phyloP scores from a whole-genome alignment of 2,329 filamentous ascomycete species.

The Ramularia collo-cygni region DNA sequence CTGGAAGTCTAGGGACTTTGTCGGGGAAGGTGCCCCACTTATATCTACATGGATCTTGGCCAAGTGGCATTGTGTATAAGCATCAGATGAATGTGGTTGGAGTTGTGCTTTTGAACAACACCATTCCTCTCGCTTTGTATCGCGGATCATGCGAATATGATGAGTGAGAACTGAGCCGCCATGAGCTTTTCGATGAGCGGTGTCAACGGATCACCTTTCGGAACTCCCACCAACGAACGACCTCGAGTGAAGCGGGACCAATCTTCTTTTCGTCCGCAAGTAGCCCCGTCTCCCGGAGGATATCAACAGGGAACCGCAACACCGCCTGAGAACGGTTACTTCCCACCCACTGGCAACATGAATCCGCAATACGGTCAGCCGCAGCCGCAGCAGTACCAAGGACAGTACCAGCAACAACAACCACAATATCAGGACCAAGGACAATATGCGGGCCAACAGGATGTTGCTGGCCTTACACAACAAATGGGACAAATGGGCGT shows the following conservation, averaged over 20 bases:
- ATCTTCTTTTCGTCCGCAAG: slow-evolving; percentile 33
- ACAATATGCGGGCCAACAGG: slow-evolving; percentile 23
- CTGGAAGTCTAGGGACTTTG: too few relatives aligned
- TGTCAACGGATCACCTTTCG: slow-evolving; percentile 22
- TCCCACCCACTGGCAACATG: slow-evolving; percentile 31
- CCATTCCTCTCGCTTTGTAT: too few relatives aligned
- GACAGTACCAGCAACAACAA: slow-evolving; percentile 9
- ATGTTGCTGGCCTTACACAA: slow-evolving; percentile 49
- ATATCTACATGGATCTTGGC: too few relatives aligned
- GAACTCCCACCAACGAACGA: slow-evolving; percentile 20
- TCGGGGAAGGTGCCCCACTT: too few relatives aligned
- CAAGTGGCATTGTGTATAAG: too few relatives aligned
- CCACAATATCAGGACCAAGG: slow-evolving; percentile 9
- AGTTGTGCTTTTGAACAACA: too few relatives aligned
- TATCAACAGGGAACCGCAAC: slow-evolving; percentile 38
- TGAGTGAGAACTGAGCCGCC: not conserved
- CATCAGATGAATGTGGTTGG: too few relatives aligned
- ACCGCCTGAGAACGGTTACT: slow-evolving; percentile 33
- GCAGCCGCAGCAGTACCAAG: slow-evolving; percentile 20
- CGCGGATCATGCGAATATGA: too few relatives aligned
- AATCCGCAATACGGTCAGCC: slow-evolving; percentile 10
- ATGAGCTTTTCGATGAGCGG: slow-evolving; percentile 18
- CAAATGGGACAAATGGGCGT: slow-evolving; percentile 76
- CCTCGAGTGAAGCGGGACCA: slow-evolving; percentile 16
- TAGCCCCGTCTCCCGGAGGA: slow-evolving; percentile 38